Evolutionary conservation across 306 rosid genomes (phyloP).

Genomic region (Trifolium repens): DNA sequence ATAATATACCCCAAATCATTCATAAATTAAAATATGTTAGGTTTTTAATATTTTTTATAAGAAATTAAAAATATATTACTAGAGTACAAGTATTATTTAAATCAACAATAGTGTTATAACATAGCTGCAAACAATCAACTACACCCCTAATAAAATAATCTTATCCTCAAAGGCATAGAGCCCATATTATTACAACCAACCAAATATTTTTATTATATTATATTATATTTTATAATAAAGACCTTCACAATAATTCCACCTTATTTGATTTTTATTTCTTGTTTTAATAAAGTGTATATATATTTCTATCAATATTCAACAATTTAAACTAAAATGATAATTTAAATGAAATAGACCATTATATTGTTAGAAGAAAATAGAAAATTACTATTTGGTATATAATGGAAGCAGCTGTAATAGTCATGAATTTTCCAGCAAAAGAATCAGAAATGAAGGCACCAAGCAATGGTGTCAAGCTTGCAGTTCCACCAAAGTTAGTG

Average conservation of each 20-base stretch:
- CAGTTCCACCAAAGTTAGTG: conserved; percentile 83
- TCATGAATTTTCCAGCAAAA: conserved; percentile 81
- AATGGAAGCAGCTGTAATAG: conserved; percentile 71
- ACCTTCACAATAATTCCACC: neutral
- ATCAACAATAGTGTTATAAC: neutral
- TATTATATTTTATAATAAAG: too few relatives aligned
- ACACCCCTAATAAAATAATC: neutral
- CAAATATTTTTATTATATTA: neutral
- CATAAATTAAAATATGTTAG: too few relatives aligned
- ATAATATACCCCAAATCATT: too few relatives aligned
- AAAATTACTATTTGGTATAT: conserved; percentile 68
- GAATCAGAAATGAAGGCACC: conserved; percentile 94
- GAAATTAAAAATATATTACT: too few relatives aligned
- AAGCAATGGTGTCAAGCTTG: conserved; percentile 87
- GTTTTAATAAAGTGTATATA: too few relatives aligned
- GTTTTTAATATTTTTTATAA: too few relatives aligned
- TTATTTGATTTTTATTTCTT: too few relatives aligned
- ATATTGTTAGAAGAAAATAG: neutral
- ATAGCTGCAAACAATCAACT: too few relatives aligned
- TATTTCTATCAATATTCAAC: too few relatives aligned
- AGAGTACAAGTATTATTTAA: too few relatives aligned
- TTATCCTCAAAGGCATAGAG: neutral
- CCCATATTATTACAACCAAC: neutral
- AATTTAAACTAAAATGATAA: neutral
- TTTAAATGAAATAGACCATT: neutral